Base-by-base conservation (phyloP, 495 filamentous ascomycete genomes). In the Penicillium mononematosum region DNA sequence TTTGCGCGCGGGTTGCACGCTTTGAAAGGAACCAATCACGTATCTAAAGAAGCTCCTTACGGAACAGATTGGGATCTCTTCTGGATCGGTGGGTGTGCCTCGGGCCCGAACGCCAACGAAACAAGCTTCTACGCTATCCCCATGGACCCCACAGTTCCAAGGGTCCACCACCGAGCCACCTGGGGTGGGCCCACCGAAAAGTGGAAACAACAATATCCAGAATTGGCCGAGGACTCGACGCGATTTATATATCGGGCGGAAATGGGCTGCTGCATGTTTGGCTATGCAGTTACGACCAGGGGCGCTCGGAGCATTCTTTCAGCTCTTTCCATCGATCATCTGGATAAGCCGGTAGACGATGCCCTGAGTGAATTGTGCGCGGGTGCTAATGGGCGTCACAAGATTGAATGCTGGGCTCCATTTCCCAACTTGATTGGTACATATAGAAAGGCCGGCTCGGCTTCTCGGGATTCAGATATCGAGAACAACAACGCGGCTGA, bases 51-150 rank as follows among this genome's bases (percentile, higher is more conserved):
- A 24, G 58, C 62, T 3, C 81, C 82, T 2, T 86, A 85, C 55
- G 83, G 83, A 41, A 74, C 80, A 24, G 70, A 80, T 58, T 86
- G 83, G 83, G 78, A 84, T 58, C 61, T 83, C 29, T 65, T 84
- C 4, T 83, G 81, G 80, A 66, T 83, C 32, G 81, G 81, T 5
- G 78, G 81, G 50, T 83, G 81, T 63, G 69, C 73, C 7, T 64
- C 69, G 7, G 60, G 53, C 0, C 60, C 66, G 14, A 48, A 50
- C 1, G 19, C 50, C 14, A 67, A 67, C 27, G 63, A 73, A 46
- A 66, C 61, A 1, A 29, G 56, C 4, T 62, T 65, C 27, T 73
- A 71, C 46, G 66, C 56, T n/a, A 70, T 71, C 24, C 66, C 70
- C 9, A 55, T 71, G 19, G 68, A 71, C 41, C 70, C 68, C 12